Conservation (phyloP, 768 basidiomycete genomes). For the Mrakia gelida region DNA sequence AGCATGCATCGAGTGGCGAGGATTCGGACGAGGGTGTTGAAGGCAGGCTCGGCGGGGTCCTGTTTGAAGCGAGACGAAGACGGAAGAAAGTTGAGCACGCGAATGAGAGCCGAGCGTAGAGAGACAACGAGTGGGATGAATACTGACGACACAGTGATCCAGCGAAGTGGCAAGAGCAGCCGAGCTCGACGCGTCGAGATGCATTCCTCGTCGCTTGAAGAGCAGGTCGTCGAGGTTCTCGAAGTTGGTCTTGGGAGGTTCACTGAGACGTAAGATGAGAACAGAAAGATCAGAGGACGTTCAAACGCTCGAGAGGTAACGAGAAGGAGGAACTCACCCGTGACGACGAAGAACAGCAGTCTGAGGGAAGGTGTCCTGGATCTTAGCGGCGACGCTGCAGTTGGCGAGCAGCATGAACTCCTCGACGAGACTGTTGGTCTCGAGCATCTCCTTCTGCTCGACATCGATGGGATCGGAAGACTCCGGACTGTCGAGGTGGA, state of each 20-base stretch:
- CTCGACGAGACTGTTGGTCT: constrained; percentile 95
- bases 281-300: neutral
- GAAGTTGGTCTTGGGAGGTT: constrained; percentile 84
- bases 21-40: constrained; percentile 96
- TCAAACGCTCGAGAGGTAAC: neutral
- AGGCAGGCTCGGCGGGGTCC: constrained; percentile 79
- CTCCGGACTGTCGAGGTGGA: constrained; percentile 87
- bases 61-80: constrained; percentile 40
- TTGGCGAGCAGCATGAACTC: constrained; percentile 99
- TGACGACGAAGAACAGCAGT: constrained; percentile 69
- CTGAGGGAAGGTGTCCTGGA: constrained; percentile 90
- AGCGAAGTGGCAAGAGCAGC: constrained; percentile 81
- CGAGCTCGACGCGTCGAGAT: constrained; percentile 83
- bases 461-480: constrained; percentile 95
- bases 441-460: constrained; percentile 83
- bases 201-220: constrained; percentile 73
- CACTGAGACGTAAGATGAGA: neutral
- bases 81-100: constrained; percentile 14
- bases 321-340: constrained; percentile 49
- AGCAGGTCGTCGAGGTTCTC: constrained; percentile 93
- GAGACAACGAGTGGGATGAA: constrained; percentile 21
- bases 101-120: neutral
- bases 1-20: constrained; percentile 99
- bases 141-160: constrained; percentile 75
- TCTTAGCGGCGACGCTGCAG: constrained; percentile 83